Evolutionary conservation across 257 asterid species (phyloP).

Genomic region (Knoxia roxburghii): DNA sequence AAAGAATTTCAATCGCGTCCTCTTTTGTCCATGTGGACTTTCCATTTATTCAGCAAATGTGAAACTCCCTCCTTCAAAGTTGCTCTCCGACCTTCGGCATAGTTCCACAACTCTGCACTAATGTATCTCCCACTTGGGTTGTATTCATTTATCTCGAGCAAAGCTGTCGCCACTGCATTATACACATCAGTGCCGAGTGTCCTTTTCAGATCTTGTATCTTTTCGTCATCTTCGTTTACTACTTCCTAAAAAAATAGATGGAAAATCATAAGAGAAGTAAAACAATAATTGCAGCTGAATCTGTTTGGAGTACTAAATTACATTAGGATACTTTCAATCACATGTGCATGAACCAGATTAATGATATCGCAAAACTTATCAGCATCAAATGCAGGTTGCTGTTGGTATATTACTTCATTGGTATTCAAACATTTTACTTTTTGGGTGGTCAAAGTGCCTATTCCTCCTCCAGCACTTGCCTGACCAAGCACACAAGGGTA

Average conservation of each 20-base stretch:
- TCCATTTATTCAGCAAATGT: slow-evolving; percentile 55
- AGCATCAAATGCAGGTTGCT: not conserved
- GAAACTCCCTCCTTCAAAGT: slow-evolving; percentile 62
- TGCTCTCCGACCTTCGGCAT: slow-evolving; percentile 59
- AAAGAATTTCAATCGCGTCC: not conserved
- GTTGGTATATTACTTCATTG: not conserved
- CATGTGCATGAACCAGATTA: not conserved
- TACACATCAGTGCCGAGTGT: slow-evolving; percentile 46
- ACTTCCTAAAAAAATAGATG: slow-evolving; percentile 38
- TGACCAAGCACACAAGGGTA: not conserved
- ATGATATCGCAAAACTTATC: not conserved
- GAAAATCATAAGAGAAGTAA: not conserved
- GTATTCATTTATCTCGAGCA: slow-evolving; percentile 66
- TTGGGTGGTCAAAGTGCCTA: not conserved
- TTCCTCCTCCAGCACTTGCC: not conserved
- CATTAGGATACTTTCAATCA: not conserved
- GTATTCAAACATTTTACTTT: not conserved
- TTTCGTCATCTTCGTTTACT: slow-evolving; percentile 64
- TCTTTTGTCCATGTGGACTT: slow-evolving; percentile 7
- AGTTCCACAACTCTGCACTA: slow-evolving; percentile 78
- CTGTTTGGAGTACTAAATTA: not conserved
- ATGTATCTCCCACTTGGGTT: slow-evolving; percentile 84
- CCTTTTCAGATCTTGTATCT: slow-evolving; percentile 57
- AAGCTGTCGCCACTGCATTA: slow-evolving; percentile 59
- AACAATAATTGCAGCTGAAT: slow-evolving; percentile 1